A percentile compares a stretch with the other conserved stretches of the same genome.
Conservation (phyloP, 352 stramenopile species). For the Aphanomyces stellatus region DNA sequence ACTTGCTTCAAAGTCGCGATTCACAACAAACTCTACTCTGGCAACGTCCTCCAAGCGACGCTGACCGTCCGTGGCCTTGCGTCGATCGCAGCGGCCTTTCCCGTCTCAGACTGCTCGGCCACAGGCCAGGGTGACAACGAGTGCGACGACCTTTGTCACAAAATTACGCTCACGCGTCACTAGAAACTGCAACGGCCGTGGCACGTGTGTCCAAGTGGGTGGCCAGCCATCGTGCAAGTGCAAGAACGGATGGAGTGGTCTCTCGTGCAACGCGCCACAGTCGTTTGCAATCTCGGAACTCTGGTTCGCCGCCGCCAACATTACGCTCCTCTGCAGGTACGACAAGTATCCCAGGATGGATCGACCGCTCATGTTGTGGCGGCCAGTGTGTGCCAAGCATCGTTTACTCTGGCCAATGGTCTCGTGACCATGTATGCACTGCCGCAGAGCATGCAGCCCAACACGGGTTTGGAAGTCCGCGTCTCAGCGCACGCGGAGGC, state of each 20-base stretch:
- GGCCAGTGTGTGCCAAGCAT: conserved; percentile 31
- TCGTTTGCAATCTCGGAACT: conserved; percentile 48
- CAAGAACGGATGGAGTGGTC: conserved; percentile 43
- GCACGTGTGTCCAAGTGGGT: conserved; percentile 34
- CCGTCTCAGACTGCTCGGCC: conserved; percentile 20
- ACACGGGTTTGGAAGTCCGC: conserved; percentile 33
- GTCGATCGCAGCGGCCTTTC: conserved; percentile 23
- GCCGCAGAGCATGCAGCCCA: conserved; percentile 43
- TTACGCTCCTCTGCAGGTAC: conserved; percentile 34
- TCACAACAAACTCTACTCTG: conserved; percentile 53
- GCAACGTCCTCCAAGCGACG: conserved; percentile 31
- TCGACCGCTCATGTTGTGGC: conserved; percentile 19
- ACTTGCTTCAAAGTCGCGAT: conserved; percentile 62
- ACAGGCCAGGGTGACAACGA: conserved; percentile 13
- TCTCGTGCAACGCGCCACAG: conserved; percentile 49
- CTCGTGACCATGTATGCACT: conserved; percentile 59
- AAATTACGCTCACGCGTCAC: not conserved
- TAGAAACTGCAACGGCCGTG: conserved; percentile 45
- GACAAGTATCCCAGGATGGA: not conserved
- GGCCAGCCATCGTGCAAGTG: conserved; percentile 38
- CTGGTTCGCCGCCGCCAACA: conserved; percentile 43
- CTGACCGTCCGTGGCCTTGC: conserved; percentile 35
- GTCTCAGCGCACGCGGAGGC: conserved; percentile 8
- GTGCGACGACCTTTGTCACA: not conserved
- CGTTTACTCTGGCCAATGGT: conserved; percentile 36